Evolutionary conservation across 1,139 yeast species (phyloP), one percentile per base, ranked within the genome.

Genomic region (Magnusiomyces fungicola): DNA sequence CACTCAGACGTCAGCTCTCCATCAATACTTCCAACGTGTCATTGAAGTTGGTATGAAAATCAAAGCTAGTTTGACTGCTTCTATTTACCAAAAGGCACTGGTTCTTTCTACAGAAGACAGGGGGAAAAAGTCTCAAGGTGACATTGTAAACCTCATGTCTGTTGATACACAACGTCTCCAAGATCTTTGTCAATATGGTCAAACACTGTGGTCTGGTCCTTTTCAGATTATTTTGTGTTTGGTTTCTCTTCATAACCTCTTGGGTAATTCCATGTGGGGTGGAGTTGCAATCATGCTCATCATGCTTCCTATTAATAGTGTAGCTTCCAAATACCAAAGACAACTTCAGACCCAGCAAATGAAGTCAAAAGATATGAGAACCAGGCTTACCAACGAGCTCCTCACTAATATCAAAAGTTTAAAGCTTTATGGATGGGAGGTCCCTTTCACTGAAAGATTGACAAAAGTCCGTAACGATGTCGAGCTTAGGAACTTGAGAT

Each of bases 191-290:
- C 95, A 89, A 64, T 83, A 85, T 67, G 81, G 92, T 55, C 90
- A 89, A 63, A 77, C 90, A 53, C 74, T 88, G 48, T 90, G 97
- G 96, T 89, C 97, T 0, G 97, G 97, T 43, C 98, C 98, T 2
- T 87, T 90, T 70, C 98, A 92, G 70, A 82, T 92, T 59, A 59
- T 77, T 41, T 70, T 92, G 52, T 92, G 97, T 73, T 74, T 92
- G 58, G 68, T 75, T 50, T 84, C 95, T 3, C 72, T 92, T 50
- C 79, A 92, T 65, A 76, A 79, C 7, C 69, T 92, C 52, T 71
- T 92, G 52, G 97, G 97, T 36, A 80, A 83, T 57, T 77, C 95
- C 27, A 92, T 92, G 97, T 90, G 97, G 97, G 85, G 95, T 43
- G 98, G 98, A 67, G 96, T 92, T 25, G 69, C 76, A 16, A 80